Conservation (phyloP, 1,284 basidiomycete species). For the Microbotryum lychnidis-dioicae region DNA sequence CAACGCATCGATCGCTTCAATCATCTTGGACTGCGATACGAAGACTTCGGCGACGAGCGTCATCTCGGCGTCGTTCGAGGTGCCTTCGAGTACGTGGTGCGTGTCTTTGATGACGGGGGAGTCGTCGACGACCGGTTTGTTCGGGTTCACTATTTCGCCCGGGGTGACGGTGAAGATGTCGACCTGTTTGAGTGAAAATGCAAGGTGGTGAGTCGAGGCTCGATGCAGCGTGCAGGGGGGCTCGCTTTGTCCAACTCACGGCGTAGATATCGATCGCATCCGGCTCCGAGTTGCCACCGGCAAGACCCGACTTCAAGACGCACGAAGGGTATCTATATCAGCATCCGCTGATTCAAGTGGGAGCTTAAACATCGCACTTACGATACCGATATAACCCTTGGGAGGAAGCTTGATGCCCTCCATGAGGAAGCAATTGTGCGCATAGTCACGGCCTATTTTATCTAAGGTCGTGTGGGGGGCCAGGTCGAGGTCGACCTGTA, state of each 20-base stretch:
- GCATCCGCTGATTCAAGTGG: too few species aligned
- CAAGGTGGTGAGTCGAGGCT: neutral
- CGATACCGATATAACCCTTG: slow-evolving; percentile 32
- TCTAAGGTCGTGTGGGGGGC: slow-evolving; percentile 36
- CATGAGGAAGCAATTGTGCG: slow-evolving; percentile 36
- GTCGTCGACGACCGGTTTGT: slow-evolving; percentile 2
- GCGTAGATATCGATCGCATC: slow-evolving; percentile 37
- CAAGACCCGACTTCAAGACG: slow-evolving; percentile 26
- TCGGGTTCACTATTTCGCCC: slow-evolving; percentile 1
- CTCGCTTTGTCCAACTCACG: neutral
- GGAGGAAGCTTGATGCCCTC: slow-evolving; percentile 30
- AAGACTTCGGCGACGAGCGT: neutral
- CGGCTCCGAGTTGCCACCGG: slow-evolving; percentile 34
- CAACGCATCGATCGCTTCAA: slow-evolving; percentile 35
- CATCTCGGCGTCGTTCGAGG: slow-evolving; percentile 22
- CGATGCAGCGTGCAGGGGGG: neutral
- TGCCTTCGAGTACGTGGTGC: slow-evolving; percentile 17
- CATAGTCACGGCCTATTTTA: slow-evolving; percentile 34
- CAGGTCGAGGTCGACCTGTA: slow-evolving; percentile 36
- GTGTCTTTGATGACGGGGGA: slow-evolving; percentile 7
- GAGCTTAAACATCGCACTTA: too few species aligned
- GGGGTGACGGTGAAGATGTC: slow-evolving; percentile 28
- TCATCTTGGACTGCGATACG: slow-evolving; percentile 31
- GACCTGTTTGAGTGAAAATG: slow-evolving; percentile 4
- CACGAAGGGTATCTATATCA: too few species aligned